Conservation (phyloP, 2,329 filamentous ascomycete species). For the Ophiocordyceps robertsii region DNA sequence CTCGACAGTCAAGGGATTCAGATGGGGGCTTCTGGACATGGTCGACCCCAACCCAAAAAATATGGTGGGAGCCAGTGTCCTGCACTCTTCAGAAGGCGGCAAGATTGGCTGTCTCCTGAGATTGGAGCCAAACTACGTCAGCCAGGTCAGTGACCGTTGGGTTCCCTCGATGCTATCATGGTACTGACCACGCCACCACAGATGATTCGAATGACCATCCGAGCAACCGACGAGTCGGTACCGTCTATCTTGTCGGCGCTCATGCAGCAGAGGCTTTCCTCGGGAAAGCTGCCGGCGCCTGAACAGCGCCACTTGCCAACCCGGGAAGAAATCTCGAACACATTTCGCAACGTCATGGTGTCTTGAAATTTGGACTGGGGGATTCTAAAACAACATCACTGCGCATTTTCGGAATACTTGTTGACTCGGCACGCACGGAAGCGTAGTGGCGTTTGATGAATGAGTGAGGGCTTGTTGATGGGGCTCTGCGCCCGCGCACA, state of each 20-base stretch:
- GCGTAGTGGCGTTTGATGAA: no score
- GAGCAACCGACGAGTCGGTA: slow-evolving; percentile 84
- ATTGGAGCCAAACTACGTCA: slow-evolving; percentile 86
- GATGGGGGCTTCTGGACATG: slow-evolving; percentile 72
- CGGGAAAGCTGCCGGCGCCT: slow-evolving; percentile 29
- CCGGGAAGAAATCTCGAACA: slow-evolving; percentile 37
- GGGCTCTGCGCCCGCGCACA: no score
- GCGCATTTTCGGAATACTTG: no score
- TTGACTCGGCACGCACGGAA: no score
- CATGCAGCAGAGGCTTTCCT: slow-evolving; percentile 72
- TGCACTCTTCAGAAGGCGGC: slow-evolving; percentile 68
- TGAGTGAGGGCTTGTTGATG: no score
- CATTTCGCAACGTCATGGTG: slow-evolving; percentile 45
- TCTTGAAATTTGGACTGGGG: slow-evolving; percentile 8
- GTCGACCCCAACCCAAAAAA: slow-evolving; percentile 93
- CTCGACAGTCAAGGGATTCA: slow-evolving; percentile 67
- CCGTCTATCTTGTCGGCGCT: slow-evolving; percentile 66
- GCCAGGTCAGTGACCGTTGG: slow-evolving; percentile 51
- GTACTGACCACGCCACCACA: slow-evolving; percentile 20
- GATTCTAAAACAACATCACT: background rate
- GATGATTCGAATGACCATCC: slow-evolving; percentile 93
- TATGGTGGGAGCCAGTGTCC: slow-evolving; percentile 78
- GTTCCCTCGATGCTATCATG: background rate
- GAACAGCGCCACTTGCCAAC: slow-evolving; percentile 28
- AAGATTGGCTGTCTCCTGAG: slow-evolving; percentile 92